Base-by-base conservation (phyloP, 2,329 filamentous ascomycete genomes). In the Neoarthrinium moseri region DNA sequence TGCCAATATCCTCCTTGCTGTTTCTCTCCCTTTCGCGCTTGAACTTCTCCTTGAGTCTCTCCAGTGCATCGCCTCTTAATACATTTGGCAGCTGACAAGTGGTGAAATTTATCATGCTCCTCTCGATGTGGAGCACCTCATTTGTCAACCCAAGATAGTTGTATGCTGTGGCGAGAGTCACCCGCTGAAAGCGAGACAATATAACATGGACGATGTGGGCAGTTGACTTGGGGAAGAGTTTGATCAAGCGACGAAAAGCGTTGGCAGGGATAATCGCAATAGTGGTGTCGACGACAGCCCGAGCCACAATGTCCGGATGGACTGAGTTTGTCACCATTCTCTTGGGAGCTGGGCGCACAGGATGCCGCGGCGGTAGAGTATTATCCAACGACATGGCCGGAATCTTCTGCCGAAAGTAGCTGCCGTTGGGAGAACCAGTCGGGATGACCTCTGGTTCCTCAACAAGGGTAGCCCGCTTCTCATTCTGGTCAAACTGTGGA, bases 151-250 rank as follows among this genome's bases (percentile, higher is more conserved):
- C 94, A 13, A 99, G 81, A 59, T 99, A 99, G 44, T 89, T 89
- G 72, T 96, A 94, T 0, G 91, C 94, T 10, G 95, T 97, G 0
- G 91, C 88, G 43, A 99, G 81, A 0, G 94, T 99, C 3, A 99
- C 95, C 55, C 95, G 78, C 63, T 99, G 92, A 42, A 99, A 85
- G 39, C 95, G 82, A 3, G 95, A 96, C 24, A 99, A 71, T 50
- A 99, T 99, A 36, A 99, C 92, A 62, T 99, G 94, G 5, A 99
- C 91, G 52, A 99, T 97, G 60, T 99, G 95, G 2, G 94, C 87
- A 2, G 94, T 96, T 8, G 95, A 91, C 70, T 95, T 95, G 8
- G 94, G 94, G 57, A 97, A 99, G 20, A 96, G 86, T 60, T 89
- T 84, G 41, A 95, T 99, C 43, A 99, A 74, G 7, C 95, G 84